Evolutionary conservation across 176 grass and related monocot species (phyloP), one percentile per base, ranked within the genome.

Genomic region (Eragrostis curvula): DNA sequence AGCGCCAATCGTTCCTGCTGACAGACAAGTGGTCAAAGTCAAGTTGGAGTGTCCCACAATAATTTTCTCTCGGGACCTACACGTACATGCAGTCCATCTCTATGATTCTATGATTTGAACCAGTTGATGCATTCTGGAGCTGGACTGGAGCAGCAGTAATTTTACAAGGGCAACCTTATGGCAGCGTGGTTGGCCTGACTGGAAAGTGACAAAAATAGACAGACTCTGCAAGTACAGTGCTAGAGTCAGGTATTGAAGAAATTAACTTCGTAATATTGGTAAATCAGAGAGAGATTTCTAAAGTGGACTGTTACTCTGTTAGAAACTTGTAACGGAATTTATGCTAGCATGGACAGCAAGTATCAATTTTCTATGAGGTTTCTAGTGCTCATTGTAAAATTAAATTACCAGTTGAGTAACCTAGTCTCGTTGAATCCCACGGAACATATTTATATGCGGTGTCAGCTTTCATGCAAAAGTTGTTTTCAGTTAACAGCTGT

Each of bases 31-130:
- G 56, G 71, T 81, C 78, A 81, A 66, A 77, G 71, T 66, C 71
- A 85, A 77, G 78, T 58, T 30, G n/a, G 78, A 77, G 59, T 77
- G 47, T 21, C 46, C 61, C 47, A 56, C 47, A 74, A 85, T 85
- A 89, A 89, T 81, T 81, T 85, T 81, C 71, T 70, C 29, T 7
- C 6, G 27, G 83, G 78, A 25, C 82, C 87, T 76, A 76, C 55
- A 36, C 15, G 12, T 71, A 56, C 5, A 15, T 28, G 18, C 6
- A 50, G 55, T 76, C 39, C 77, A 81, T 76, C 53, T 45, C 70
- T 44, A 55, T 85, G 63, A 46, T 85, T 85, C 62, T 85, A 80
- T 75, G 63, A 63, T 45, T 64, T 64, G 44, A 52, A 5, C 40
- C 72, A 63, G n/a, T 16, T 46, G 23, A 29, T 56, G 56, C 56